Conservation (phyloP, 495 filamentous ascomycete genomes). For the Aspergillus bridgeri region DNA sequence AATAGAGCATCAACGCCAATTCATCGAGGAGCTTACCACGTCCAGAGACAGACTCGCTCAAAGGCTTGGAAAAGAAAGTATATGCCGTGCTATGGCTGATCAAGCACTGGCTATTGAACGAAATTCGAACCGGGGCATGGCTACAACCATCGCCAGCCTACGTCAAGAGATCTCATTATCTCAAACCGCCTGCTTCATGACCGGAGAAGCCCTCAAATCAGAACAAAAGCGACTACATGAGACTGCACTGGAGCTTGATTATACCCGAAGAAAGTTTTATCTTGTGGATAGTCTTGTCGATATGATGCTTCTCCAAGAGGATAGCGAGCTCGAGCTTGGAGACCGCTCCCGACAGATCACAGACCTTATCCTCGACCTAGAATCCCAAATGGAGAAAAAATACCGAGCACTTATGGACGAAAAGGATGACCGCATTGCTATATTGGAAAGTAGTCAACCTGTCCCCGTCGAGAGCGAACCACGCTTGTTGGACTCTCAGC, state of each 20-base stretch:
- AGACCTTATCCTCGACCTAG: slow-evolving; percentile 7
- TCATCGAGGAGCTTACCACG: too few relatives aligned
- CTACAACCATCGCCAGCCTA: neutral
- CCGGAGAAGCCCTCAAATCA: neutral
- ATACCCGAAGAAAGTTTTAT: slow-evolving; percentile 7
- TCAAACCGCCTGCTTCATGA: neutral
- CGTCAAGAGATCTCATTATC: neutral
- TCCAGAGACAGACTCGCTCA: too few relatives aligned
- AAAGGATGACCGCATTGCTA: slow-evolving; percentile 1
- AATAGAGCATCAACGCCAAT: too few relatives aligned
- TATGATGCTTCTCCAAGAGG: slow-evolving; percentile 9
- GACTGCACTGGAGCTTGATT: slow-evolving; percentile 6
- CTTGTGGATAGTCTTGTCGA: slow-evolving; percentile 9
- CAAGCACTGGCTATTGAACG: too few relatives aligned
- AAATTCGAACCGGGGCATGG: too few relatives aligned
- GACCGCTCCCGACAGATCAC: slow-evolving; percentile 8
- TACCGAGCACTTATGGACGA: slow-evolving; percentile 3
- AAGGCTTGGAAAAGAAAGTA: too few relatives aligned
- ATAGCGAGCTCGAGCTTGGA: slow-evolving; percentile 2
- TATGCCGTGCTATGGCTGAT: too few relatives aligned
- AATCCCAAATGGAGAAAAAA: slow-evolving; percentile 5
- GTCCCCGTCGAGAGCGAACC: neutral
- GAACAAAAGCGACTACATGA: neutral
- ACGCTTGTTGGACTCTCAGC: neutral
- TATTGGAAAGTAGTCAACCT: neutral